phyloP scores from a whole-genome alignment of 495 filamentous ascomycete species.

The Aspergillus homomorphus region DNA sequence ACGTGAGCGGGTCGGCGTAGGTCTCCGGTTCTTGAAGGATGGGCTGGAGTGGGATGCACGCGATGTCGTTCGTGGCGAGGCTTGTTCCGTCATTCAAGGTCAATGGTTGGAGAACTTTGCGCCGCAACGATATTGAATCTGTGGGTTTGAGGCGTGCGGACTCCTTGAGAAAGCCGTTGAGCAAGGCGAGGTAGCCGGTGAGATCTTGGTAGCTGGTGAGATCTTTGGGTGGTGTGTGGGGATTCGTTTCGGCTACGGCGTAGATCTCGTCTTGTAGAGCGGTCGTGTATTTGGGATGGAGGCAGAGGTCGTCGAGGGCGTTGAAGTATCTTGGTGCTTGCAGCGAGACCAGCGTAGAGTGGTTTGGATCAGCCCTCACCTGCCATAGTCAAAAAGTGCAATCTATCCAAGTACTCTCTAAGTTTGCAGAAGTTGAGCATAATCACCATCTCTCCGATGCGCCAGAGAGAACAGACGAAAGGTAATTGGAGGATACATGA shows the following conservation, averaged over 20 bases:
- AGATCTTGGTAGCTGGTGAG: too few species aligned
- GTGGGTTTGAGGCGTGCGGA: conserved; percentile 6
- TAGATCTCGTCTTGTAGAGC: not conserved
- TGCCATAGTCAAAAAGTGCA: too few species aligned
- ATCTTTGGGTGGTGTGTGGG: not conserved
- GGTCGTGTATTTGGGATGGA: not conserved
- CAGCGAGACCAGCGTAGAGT: too few species aligned
- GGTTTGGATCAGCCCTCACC: too few species aligned
- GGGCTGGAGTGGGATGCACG: conserved; percentile 2
- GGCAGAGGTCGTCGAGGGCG: conserved; percentile 7
- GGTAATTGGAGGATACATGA: not conserved
- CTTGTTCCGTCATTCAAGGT: conserved; percentile 2
- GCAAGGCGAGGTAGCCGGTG: not conserved
- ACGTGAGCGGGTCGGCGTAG: not conserved
- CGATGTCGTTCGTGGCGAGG: conserved; percentile 3
- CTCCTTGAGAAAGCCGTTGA: conserved; percentile 1
- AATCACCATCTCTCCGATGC: too few species aligned
- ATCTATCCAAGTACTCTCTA: too few species aligned
- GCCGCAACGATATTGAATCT: conserved; percentile 7
- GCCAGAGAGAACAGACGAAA: too few species aligned
- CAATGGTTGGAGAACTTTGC: conserved; percentile 1
- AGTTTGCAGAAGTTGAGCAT: too few species aligned
- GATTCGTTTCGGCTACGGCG: not conserved
- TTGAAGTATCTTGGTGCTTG: too few species aligned
- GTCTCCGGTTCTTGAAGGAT: not conserved